Evolutionary conservation across 306 rosid species (phyloP).

Genomic region (Acacia confusa): DNA sequence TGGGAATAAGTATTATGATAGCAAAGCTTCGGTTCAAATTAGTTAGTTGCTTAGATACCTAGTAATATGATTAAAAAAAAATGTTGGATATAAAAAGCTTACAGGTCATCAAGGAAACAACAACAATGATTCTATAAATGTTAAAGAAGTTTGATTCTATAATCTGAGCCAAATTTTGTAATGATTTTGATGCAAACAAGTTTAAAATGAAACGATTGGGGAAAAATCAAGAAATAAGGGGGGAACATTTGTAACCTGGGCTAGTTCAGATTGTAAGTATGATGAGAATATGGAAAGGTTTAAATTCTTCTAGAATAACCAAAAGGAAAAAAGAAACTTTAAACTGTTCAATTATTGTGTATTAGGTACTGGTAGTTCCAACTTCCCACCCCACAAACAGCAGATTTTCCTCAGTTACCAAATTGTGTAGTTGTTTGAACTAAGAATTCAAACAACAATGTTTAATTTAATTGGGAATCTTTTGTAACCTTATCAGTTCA

Average conservation of each 20-base stretch:
- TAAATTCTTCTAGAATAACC: neutral
- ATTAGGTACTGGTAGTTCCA: neutral
- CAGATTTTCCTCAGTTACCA: neutral
- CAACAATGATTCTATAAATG: no score
- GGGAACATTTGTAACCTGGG: neutral
- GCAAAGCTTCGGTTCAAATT: no score
- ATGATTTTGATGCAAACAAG: no score
- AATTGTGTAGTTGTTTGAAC: neutral
- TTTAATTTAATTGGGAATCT: neutral
- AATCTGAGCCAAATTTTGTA: neutral
- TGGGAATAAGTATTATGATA: no score
- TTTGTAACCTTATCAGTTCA: neutral
- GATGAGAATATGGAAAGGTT: neutral
- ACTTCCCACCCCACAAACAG: neutral
- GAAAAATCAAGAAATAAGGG: neutral
- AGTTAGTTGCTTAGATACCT: no score
- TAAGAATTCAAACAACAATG: neutral
- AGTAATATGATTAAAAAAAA: no score
- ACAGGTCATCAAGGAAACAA: no score
- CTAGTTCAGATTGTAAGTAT: neutral
- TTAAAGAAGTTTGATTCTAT: neutral
- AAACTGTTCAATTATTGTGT: neutral
- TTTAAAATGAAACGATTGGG: neutral
- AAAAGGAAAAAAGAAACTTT: no score
- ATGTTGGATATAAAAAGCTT: no score